Conservation (phyloP, 139 green algal genomes). For the Coelastrella sp. region DNA sequence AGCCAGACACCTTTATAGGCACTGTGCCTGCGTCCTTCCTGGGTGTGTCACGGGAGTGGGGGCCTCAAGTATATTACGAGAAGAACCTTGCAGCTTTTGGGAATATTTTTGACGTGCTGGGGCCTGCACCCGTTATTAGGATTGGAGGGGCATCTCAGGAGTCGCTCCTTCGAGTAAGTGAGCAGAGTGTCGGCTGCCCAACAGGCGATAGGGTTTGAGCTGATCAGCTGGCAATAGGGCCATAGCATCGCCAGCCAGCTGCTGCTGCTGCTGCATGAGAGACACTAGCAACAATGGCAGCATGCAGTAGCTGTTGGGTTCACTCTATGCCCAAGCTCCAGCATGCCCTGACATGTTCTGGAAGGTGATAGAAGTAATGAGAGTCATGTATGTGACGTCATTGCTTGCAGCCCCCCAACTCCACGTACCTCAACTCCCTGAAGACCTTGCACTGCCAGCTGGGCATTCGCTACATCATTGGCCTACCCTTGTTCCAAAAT, state of each 20-base stretch:
- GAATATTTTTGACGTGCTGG: constrained; percentile 30
- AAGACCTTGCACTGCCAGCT: constrained; percentile 40
- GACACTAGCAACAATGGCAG: no score
- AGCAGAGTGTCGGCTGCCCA: not conserved
- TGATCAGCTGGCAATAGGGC: not conserved
- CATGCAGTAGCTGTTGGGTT: not conserved
- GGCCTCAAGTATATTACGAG: constrained; percentile 30
- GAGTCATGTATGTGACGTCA: not conserved
- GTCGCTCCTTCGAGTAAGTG: constrained; percentile 22
- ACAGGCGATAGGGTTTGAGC: no score
- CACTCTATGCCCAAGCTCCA: no score
- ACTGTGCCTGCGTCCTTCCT: constrained; percentile 30
- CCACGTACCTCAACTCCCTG: constrained; percentile 26
- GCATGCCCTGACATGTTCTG: no score
- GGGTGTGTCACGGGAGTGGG: constrained; percentile 25
- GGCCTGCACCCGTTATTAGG: constrained; percentile 28
- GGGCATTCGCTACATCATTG: constrained; percentile 50
- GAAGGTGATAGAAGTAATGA: not conserved
- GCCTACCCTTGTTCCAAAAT: constrained; percentile 40
- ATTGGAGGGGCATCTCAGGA: constrained; percentile 41
- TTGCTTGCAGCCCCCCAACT: constrained; percentile 21
- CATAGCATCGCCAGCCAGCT: no score
- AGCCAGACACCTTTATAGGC: not conserved
- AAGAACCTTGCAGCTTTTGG: constrained; percentile 27
- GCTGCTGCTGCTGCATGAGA: no score